Percentiles rank a stretch among this genome's conserved stretches.
Evolutionary conservation across 2,329 filamentous ascomycete genomes (phyloP).

Genomic region (Zymoseptoria passerinii): DNA sequence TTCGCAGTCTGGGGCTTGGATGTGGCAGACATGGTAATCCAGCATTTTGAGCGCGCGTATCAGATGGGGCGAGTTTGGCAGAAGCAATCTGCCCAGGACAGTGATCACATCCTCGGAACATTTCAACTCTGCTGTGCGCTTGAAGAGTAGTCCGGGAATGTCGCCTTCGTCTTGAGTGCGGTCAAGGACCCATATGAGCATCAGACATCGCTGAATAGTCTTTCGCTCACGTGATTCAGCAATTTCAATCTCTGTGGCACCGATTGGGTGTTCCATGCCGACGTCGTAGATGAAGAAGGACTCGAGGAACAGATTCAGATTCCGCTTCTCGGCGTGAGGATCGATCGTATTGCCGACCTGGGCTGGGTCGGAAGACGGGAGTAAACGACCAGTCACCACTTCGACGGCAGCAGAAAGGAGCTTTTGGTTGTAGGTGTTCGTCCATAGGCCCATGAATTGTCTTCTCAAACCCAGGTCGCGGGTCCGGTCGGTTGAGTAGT

Average conservation of each 20-base stretch:
- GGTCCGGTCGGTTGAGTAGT: constrained; percentile 39
- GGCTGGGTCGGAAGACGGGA: constrained; percentile 5
- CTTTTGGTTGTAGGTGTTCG: constrained; percentile 48
- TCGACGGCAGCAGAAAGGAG: constrained; percentile 48
- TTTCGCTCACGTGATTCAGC: constrained; percentile 39
- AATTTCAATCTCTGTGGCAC: neutral
- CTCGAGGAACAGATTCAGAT: constrained; percentile 41
- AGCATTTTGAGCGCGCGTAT: constrained; percentile 48
- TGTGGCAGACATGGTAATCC: constrained; percentile 46
- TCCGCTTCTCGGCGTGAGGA: constrained; percentile 14
- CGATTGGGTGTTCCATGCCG: constrained; percentile 32
- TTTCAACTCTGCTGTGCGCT: constrained; percentile 45
- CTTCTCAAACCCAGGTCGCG: constrained; percentile 52
- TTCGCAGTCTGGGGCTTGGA: constrained; percentile 52
- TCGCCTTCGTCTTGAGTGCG: constrained; percentile 38
- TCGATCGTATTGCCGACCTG: constrained; percentile 16
- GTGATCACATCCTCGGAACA: constrained; percentile 48
- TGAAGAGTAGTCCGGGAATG: constrained; percentile 40
- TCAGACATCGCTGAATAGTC: constrained; percentile 49
- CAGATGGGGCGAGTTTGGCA: constrained; percentile 53
- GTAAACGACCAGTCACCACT: constrained; percentile 49
- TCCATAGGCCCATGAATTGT: constrained; percentile 50
- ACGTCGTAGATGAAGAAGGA: constrained; percentile 51
- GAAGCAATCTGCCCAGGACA: constrained; percentile 44
- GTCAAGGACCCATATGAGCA: constrained; percentile 54